A percentile compares a stretch with the other conserved stretches of the same genome.
Evolutionary conservation across 768 basidiomycete genomes (phyloP).

Genomic region (Leccinellum luteum): DNA sequence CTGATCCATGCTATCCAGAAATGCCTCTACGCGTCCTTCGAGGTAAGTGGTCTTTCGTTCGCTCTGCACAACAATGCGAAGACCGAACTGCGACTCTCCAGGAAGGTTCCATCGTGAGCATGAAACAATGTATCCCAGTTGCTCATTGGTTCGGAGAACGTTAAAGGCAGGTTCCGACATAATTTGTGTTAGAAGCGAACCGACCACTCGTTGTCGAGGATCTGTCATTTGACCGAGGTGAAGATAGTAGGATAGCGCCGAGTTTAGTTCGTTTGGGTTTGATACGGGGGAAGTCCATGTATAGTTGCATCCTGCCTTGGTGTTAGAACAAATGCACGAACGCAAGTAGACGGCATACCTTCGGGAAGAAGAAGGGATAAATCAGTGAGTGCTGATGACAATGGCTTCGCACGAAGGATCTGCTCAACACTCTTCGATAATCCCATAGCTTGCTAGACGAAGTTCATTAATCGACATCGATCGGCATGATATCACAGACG

Average conservation of each 20-base stretch:
- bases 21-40: slow-evolving; percentile 86
- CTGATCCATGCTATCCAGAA: slow-evolving; percentile 71
- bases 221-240: slow-evolving; percentile 72
- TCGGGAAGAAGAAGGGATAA: slow-evolving; percentile 63
- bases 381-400: slow-evolving; percentile 39
- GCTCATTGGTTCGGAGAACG: slow-evolving; percentile 87
- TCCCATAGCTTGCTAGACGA: slow-evolving; percentile 66
- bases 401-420: slow-evolving; percentile 52
- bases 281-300: slow-evolving; percentile 65
- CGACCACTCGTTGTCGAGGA: slow-evolving; percentile 59
- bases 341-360: slow-evolving; percentile 41
- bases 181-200: slow-evolving; percentile 77
- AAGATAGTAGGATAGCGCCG: slow-evolving; percentile 80
- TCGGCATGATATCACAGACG: neutral
- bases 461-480: neutral
- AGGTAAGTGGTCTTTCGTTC: slow-evolving; percentile 78
- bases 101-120: slow-evolving; percentile 53
- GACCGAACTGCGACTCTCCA: slow-evolving; percentile 69
- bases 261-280: slow-evolving; percentile 87
- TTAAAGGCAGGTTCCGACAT: slow-evolving; percentile 92
- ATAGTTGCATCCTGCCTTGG: slow-evolving; percentile 59
- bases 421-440: slow-evolving; percentile 72
- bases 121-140: slow-evolving; percentile 90
- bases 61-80: slow-evolving; percentile 86
- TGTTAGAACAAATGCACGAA: slow-evolving; percentile 10